Base-by-base conservation (phyloP, 768 basidiomycete species). In the Lentinula lateritia region DNA sequence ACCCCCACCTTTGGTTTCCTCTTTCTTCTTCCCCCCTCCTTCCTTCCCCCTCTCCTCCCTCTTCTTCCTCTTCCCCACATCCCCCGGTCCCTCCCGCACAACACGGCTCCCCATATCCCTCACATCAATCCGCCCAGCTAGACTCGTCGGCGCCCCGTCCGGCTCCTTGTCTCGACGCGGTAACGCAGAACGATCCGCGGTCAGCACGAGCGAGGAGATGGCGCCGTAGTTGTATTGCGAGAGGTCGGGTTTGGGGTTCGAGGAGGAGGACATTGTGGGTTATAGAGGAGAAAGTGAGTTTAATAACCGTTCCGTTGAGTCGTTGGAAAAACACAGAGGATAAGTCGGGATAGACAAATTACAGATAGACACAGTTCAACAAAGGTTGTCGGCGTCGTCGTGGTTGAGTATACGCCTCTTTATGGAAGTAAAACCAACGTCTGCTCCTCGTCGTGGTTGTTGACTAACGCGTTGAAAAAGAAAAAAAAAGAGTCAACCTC, bases 151-250 rank as follows among this genome's bases (percentile, higher is more conserved):
- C 7, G 94, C 93, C 64, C 97, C 96, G 79, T 97, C 95, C 6
- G 95, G 95, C 72, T 99, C 96, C 76, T 92, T 92, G 81, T 95
- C 93, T 64, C 95, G 82, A 52, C 93, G 83, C 18, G 92, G 92
- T 55, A 93, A 76, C 1, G 81, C 83, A 56, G 90, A 89, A 58
- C 88, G 80, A 76, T 93, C 90, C 12, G 96, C 93, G n/a, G 92
- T 95, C 69, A 98, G 81, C 50, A 98, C 96, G 48, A 98, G 83
- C 20, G 93, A 95, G 34, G 93, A 93, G 70, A 98, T 95, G 59
- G 92, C 92, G 50, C 90, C 87, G 82, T 98, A 98, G 79, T 97
- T 97, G 85, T 95, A 98, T 48, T 86, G 87, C 64, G 92, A 93
- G 68, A 92, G 75, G 74, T 96, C 93, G 57, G 85, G 88, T 77